phyloP scores from a whole-genome alignment of 2,329 filamentous ascomycete genomes.

The Cladosporium oxysporum region DNA sequence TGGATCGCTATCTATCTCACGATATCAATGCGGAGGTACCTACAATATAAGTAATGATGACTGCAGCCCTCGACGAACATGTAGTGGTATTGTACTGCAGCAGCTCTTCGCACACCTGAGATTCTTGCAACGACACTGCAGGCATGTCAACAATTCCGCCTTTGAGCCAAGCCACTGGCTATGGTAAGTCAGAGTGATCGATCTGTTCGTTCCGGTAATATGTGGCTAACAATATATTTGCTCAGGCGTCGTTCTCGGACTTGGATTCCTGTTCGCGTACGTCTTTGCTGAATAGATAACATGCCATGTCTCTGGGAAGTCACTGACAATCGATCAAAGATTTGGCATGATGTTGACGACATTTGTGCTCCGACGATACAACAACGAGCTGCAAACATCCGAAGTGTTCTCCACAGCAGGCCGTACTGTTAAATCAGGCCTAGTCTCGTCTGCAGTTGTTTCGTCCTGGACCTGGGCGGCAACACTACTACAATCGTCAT shows the following conservation, averaged over 20 bases:
- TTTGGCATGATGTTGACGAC: slow-evolving; percentile 75
- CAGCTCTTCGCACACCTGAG: neutral
- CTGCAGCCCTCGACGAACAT: neutral
- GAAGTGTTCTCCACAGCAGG: slow-evolving; percentile 93
- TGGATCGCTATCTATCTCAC: neutral
- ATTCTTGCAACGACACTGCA: neutral
- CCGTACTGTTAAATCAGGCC: slow-evolving; percentile 81
- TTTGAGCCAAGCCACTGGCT: slow-evolving; percentile 65
- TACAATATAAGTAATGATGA: slow-evolving; percentile 1
- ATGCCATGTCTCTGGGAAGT: neutral
- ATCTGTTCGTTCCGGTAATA: neutral
- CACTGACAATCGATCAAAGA: neutral
- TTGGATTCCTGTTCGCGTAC: slow-evolving; percentile 71
- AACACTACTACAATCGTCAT: slow-evolving; percentile 61
- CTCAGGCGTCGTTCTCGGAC: slow-evolving; percentile 63
- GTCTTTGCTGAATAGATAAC: slow-evolving; percentile 21
- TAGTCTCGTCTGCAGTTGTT: slow-evolving; percentile 87
- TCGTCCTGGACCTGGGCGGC: slow-evolving; percentile 91
- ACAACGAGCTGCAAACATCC: slow-evolving; percentile 80
- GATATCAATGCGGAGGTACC: neutral
- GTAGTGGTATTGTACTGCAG: neutral
- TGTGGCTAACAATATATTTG: neutral
- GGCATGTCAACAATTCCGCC: slow-evolving; percentile 35
- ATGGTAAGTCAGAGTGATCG: slow-evolving; percentile 50
- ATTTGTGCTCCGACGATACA: slow-evolving; percentile 68